phyloP scores from a whole-genome alignment of 2,329 filamentous ascomycete species.

The Xylaria arbuscula region DNA sequence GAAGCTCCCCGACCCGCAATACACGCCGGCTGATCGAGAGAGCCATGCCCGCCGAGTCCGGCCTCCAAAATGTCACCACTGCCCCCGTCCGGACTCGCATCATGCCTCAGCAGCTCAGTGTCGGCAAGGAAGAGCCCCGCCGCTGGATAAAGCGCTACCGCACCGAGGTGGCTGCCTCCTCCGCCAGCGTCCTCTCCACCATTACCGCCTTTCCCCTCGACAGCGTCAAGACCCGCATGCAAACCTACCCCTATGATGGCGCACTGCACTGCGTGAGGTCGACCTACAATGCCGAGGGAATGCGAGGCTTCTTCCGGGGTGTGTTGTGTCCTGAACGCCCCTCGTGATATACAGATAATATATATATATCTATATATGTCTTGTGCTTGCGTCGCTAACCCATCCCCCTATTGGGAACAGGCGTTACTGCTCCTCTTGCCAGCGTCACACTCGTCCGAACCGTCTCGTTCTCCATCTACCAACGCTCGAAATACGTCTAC shows the following conservation, averaged over 20 bases:
- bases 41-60: constrained; percentile 55
- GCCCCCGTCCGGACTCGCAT: constrained; percentile 54
- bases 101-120: constrained; percentile 55
- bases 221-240: constrained; percentile 90
- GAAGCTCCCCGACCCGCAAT: constrained; percentile 54
- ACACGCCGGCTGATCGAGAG: constrained; percentile 51
- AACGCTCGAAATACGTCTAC: constrained; percentile 77
- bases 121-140: constrained; percentile 49
- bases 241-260: constrained; percentile 82
- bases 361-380: too few relatives aligned
- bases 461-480: constrained; percentile 83
- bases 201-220: constrained; percentile 86
- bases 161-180: constrained; percentile 82
- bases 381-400: constrained; percentile 29
- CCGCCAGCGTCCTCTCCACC: constrained; percentile 81
- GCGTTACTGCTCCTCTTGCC: constrained; percentile 82
- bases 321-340: constrained; percentile 44
- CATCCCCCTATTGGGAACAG: constrained; percentile 53
- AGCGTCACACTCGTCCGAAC: constrained; percentile 82
- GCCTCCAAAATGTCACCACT: constrained; percentile 58
- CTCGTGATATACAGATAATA: too few relatives aligned
- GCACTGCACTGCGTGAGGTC: constrained; percentile 79
- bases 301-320: constrained; percentile 85
- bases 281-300: constrained; percentile 79
- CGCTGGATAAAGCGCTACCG: constrained; percentile 79